phyloP scores from a whole-genome alignment of 176 grass and related monocot genomes.

The Tillandsia fasciculata region DNA sequence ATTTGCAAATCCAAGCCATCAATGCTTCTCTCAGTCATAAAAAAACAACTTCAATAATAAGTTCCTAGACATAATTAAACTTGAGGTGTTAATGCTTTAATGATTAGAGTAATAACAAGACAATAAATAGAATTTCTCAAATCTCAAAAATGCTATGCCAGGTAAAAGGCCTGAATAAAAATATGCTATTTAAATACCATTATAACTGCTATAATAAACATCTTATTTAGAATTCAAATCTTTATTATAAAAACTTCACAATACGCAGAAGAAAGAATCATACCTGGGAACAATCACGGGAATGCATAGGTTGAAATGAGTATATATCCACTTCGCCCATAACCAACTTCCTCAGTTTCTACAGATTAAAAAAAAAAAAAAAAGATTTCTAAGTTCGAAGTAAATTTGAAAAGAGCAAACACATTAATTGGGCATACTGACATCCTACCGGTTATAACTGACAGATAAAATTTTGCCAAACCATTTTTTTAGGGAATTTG shows the following conservation, averaged over 20 bases:
- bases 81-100: background rate
- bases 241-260: background rate
- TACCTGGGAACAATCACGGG: conserved; percentile 79
- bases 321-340: conserved; percentile 57
- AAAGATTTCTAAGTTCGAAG: background rate
- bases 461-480: background rate
- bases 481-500: background rate
- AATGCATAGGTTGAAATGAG: conserved; percentile 76
- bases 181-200: too few relatives aligned
- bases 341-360: conserved; percentile 88
- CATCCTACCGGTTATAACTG: background rate
- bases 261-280: conserved; percentile 3
- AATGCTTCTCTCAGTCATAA: too few relatives aligned
- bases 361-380: conserved; percentile 16
- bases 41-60: too few relatives aligned
- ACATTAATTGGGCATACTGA: background rate
- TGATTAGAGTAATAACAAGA: background rate
- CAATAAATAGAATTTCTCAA: background rate
- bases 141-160: background rate
- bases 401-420: background rate
- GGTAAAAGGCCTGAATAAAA: too few relatives aligned
- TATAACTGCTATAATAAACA: background rate
- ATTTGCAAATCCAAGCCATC: too few relatives aligned
- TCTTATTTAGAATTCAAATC: background rate
- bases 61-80: too few relatives aligned